A percentile compares a stretch with the other conserved stretches of the same genome.
These are phyloP conservation scores for Fraxinus velutina DNA, from an alignment of 305 asterid genomes.

Conservation along the genomic window DNA sequence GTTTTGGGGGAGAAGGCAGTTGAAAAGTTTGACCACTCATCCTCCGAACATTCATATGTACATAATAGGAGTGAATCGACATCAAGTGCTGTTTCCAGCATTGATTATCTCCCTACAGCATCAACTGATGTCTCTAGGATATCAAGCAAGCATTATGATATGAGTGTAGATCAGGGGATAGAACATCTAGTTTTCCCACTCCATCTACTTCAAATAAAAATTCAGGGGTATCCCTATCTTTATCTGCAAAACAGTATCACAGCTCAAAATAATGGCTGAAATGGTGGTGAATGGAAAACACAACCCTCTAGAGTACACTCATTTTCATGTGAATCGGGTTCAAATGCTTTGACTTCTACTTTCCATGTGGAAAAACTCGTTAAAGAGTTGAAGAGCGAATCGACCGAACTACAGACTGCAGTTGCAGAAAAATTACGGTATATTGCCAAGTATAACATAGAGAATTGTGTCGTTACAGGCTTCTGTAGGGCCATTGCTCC, in stretches of 20 bases:
- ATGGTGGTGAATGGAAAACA: constrained; percentile 40
- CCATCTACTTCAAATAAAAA: constrained; percentile 21
- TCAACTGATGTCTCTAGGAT: constrained; percentile 46
- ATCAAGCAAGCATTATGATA: constrained; percentile 38
- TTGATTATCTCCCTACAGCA: constrained; percentile 47
- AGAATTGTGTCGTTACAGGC: constrained; percentile 70
- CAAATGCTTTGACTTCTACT: constrained; percentile 49
- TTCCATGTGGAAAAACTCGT: constrained; percentile 64
- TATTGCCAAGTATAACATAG: constrained; percentile 65
- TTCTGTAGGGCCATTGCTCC: constrained; percentile 71
- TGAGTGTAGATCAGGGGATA: constrained; percentile 37
- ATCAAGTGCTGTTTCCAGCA: constrained; percentile 76
- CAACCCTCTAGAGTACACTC: constrained; percentile 41
- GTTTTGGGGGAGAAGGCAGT: constrained; percentile 29
- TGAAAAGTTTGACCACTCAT: constrained; percentile 48
- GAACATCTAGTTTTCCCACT: constrained; percentile 30
- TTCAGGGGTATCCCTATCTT: constrained; percentile 32
- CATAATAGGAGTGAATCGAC: constrained; percentile 87
- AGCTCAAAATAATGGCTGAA: constrained; percentile 46
- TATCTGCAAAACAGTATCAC: constrained; percentile 36
- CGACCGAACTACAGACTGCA: constrained; percentile 53
- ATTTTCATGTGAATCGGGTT: constrained; percentile 39
- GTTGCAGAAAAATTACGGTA: constrained; percentile 71
- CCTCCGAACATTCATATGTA: constrained; percentile 59
- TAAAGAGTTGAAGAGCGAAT: constrained; percentile 44